Base-by-base conservation (phyloP, 2,329 filamentous ascomycete genomes). In the Pseudophaeomoniella oleicola region DNA sequence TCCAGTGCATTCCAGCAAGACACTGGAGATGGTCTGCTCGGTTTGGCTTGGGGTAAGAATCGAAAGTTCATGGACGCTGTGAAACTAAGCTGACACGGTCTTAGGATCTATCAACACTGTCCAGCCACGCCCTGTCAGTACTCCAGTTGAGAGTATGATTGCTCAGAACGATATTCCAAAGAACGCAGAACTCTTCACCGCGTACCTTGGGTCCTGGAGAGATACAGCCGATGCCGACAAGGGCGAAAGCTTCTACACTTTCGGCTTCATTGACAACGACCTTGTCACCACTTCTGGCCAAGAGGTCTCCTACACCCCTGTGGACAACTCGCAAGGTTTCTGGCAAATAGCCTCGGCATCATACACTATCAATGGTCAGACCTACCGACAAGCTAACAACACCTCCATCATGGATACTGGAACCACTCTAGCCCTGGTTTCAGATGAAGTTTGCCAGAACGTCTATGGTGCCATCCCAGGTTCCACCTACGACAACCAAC, bases 81-180 rank as follows among this genome's bases (percentile, higher is more conserved):
- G 12, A 32, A 32, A 9, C 10, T 9, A 9, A 9, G 33, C 13
- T 18, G 13, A 18, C 13, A 18, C 10, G 43, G 45, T 75, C 0
- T 82, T 69, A 43, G 63, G 71, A 36, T 63, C 52, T 31, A 76
- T 80, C 61, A 81, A 79, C 56, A 78, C 73, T 0, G 70, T 80
- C 36, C 52, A 59, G 36, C 63, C 73, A 0, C 59, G 57, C 4
- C 59, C 65, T 0, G 71, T 76, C 39, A 55, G 59, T 12, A 82
- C 78, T 0, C 76, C 76, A 0, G 69, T 82, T 10, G 74, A 78
- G 48, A 82, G 79, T 58, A 76, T 82, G 72, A 76, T 80, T 40
- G 59, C 50, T 41, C 64, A 75, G 46, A 39, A 59, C 1, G 66
- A 72, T 39, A 73, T 77, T 39, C 63, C 68, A 3, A 56, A 63